Evolutionary conservation across 208 protist species (phyloP), one percentile per base, ranked within the genome.

Genomic region (Trypanosoma lewisi): DNA sequence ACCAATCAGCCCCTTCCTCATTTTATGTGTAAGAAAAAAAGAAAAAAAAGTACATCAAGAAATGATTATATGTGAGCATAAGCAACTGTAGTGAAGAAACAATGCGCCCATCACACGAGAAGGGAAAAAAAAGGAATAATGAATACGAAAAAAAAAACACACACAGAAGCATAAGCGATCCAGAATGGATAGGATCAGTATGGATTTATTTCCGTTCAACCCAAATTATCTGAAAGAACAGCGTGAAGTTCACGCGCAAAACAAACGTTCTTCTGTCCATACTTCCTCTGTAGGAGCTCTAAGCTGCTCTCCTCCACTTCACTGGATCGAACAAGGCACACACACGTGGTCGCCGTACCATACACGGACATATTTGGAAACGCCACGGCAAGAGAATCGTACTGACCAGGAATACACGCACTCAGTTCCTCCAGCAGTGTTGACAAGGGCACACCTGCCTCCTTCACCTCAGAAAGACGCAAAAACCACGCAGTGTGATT

Each of bases 301-400:
- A 89, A 67, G 7, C 44, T 67, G 27, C 39, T 63, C 7, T 47
- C 47, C 3, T 78, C 19, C 16, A 89, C n/a, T 19, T 63, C 51
- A 45, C 30, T 28, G 9, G 78, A 70, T 0, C 73, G 80, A 33
- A 87, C 56, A 53, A 83, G 82, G 19, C 75, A 80, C 8, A 92
- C 62, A 45, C 73, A 83, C 1, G 63, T 70, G 19, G 78, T 75
- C 47, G 70, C 83, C 9, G 70, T 76, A 41, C 86, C 86, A 67
- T 93, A 93, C 6, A 87, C 86, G 17, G 86, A 93, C 28, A 83
- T 73, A 51, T 93, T 93, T 14, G 72, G 76, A 54, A 88, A 80
- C 14, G 86, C 86, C 17, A 93, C 51, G 19, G 61, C 78, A 25
- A 88, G 27, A 50, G 80, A 73, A 52, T 63, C 47, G 39, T 68